Evolutionary conservation across 352 stramenopile species (phyloP).

Genomic region (Halophytophthora batemanensis): DNA sequence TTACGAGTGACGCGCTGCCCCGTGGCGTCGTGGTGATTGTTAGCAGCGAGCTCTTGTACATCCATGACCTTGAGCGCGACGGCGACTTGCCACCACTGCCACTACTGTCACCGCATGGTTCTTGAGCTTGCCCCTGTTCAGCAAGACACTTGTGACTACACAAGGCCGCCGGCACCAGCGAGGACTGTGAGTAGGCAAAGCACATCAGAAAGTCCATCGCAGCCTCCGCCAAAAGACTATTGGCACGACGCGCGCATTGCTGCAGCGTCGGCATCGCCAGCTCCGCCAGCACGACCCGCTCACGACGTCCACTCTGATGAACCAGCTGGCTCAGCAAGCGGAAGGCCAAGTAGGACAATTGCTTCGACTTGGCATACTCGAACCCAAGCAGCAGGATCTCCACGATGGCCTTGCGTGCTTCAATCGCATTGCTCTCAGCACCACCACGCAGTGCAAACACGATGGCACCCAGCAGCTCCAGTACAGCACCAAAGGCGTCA

Average conservation of each 20-base stretch:
- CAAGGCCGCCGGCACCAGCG: constrained; percentile 34
- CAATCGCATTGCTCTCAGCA: constrained; percentile 9
- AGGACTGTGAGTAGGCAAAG: constrained; percentile 58
- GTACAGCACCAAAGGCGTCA: constrained; percentile 56
- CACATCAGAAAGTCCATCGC: constrained; percentile 81
- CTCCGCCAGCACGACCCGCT: constrained; percentile 46
- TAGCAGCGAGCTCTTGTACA: constrained; percentile 51
- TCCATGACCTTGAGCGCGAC: constrained; percentile 33
- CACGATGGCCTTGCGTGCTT: constrained; percentile 30
- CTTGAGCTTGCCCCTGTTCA: constrained; percentile 10
- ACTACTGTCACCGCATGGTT: constrained; percentile 3
- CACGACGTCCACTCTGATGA: constrained; percentile 31
- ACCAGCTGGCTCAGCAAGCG: constrained; percentile 66
- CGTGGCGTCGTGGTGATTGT: constrained; percentile 38
- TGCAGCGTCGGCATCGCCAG: constrained; percentile 54
- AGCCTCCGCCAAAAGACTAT: constrained; percentile 53
- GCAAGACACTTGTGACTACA: constrained; percentile 7
- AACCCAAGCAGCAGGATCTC: constrained; percentile 59
- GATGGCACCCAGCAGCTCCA: constrained; percentile 70
- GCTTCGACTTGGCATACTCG: constrained; percentile 49
- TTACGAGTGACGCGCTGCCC: constrained; percentile 32
- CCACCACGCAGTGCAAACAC: constrained; percentile 19
- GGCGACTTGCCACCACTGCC: constrained; percentile 4
- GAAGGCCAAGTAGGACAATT: constrained; percentile 62
- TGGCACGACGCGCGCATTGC: constrained; percentile 29